Conservation (phyloP, 2,329 filamentous ascomycete species). For the Teratosphaeria epicoccoides region DNA sequence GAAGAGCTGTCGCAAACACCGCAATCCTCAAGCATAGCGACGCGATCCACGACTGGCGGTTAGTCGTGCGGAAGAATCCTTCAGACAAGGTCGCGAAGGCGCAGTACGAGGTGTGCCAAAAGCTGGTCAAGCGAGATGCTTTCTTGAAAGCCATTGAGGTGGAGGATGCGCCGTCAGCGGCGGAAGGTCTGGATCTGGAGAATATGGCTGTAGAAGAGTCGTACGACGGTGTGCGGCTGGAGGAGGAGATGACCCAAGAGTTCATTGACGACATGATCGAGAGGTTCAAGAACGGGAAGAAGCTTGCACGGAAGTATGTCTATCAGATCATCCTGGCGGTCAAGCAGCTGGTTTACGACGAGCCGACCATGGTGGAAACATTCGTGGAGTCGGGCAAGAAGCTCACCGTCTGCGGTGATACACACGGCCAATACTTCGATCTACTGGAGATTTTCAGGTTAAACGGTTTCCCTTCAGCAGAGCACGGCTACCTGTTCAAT, state of each 20-base stretch:
- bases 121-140: slow-evolving; percentile 80
- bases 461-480: slow-evolving; percentile 74
- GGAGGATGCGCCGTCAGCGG: slow-evolving; percentile 80
- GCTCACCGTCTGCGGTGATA: slow-evolving; percentile 93
- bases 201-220: slow-evolving; percentile 69
- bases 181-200: slow-evolving; percentile 80
- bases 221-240: slow-evolving; percentile 76
- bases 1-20: slow-evolving; percentile 80
- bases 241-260: slow-evolving; percentile 80
- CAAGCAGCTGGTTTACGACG: slow-evolving; percentile 79
- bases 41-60: slow-evolving; percentile 83
- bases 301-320: slow-evolving; percentile 89
- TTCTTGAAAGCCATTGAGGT: slow-evolving; percentile 95
- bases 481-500: slow-evolving; percentile 94
- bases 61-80: slow-evolving; percentile 78
- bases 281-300: slow-evolving; percentile 92
- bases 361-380: slow-evolving; percentile 95
- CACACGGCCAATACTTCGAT: slow-evolving; percentile 96
- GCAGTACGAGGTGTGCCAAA: slow-evolving; percentile 87
- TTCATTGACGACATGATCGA: slow-evolving; percentile 97
- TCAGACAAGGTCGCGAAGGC: slow-evolving; percentile 81
- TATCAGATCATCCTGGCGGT: slow-evolving; percentile 91
- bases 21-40: slow-evolving; percentile 83
- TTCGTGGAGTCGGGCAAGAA: slow-evolving; percentile 65
- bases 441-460: slow-evolving; percentile 90